Base-by-base conservation (phyloP, 208 protist species). In the Acanthamoeba healyi region DNA sequence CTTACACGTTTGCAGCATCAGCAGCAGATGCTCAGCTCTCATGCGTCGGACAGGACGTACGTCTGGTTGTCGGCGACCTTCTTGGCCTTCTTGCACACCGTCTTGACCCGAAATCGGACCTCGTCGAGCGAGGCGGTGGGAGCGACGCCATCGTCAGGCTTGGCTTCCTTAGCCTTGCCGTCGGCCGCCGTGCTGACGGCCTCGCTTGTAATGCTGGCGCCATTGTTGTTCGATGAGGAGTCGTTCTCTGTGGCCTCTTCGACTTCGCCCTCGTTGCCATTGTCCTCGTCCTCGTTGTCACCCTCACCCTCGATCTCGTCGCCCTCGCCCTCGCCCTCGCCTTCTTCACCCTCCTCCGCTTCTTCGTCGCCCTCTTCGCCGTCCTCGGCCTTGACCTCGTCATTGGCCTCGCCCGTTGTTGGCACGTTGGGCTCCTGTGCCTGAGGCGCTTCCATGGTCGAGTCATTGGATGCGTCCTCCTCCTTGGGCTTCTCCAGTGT, bases 11-110 rank as follows among this genome's bases (percentile, higher is more conserved):
- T 17, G 22, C 26, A 87, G 22, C 10, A 24, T 56, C 51, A 87
- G 34, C 44, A 87, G 40, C n/a, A 58, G 9, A 34, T 4, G 40
- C 22, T 22, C 24, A 34, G 42, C 2, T 22, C 38, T 32, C 26
- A 81, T 44, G 26, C 22, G 67, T 4, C 38, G 24, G 7, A 24
- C 19, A 10, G 22, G 63, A 5, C 63, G 38, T 89, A 90, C 82
- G n/a, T n/a, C n/a, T 51, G 49, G 32, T 90, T 70, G 40, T 74
- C 86, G 40, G 63, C 58, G 29, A 26, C 56, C 34, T 92, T 92
- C 63, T 63, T 67, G 40, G 86, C 63, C 58, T 49, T 70, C 86
- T 77, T 92, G 56, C 86, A 92, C 24, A 92, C n/a, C 22, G 34
- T 63, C 56, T 74, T 67, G 38, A 92, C 58, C 22, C 46, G 86